Conservation (phyloP, 106 monocot genomes). For the Agapanthus africanus region DNA sequence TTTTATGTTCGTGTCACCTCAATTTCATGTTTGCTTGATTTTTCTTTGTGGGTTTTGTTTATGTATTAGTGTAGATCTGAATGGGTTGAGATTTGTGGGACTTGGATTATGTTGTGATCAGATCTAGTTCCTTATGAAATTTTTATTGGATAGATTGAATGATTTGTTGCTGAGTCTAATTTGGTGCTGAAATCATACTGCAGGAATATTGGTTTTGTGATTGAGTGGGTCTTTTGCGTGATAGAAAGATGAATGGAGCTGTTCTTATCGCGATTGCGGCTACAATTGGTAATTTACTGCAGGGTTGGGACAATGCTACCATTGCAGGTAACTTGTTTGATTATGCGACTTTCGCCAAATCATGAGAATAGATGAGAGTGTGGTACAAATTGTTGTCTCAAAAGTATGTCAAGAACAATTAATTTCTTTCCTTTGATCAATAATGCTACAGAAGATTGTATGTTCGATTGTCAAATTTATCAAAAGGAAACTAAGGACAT, state of each 20-base stretch:
- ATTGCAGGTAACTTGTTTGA: slow-evolving; percentile 50
- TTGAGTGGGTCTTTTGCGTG: neutral
- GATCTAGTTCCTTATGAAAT: neutral
- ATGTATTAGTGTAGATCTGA: neutral
- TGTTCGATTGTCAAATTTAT: too few species aligned
- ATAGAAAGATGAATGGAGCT: slow-evolving; percentile 21
- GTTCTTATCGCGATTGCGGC: slow-evolving; percentile 48
- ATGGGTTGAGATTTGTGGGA: neutral
- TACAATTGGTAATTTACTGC: slow-evolving; percentile 44
- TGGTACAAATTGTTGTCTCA: too few species aligned
- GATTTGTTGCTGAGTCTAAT: neutral
- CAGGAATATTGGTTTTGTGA: neutral
- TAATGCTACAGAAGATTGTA: too few species aligned
- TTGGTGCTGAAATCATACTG: neutral
- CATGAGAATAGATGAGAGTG: too few species aligned
- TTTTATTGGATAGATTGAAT: neutral
- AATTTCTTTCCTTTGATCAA: too few species aligned
- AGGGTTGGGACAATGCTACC: slow-evolving; percentile 62
- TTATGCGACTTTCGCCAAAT: too few species aligned
- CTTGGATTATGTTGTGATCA: neutral
- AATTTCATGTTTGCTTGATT: neutral
- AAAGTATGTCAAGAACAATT: too few species aligned
- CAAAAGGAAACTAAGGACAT: too few species aligned
- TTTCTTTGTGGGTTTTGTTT: neutral
- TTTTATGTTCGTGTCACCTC: neutral